Base-by-base conservation (phyloP, 768 basidiomycete species). In the Kwoniella europaea region DNA sequence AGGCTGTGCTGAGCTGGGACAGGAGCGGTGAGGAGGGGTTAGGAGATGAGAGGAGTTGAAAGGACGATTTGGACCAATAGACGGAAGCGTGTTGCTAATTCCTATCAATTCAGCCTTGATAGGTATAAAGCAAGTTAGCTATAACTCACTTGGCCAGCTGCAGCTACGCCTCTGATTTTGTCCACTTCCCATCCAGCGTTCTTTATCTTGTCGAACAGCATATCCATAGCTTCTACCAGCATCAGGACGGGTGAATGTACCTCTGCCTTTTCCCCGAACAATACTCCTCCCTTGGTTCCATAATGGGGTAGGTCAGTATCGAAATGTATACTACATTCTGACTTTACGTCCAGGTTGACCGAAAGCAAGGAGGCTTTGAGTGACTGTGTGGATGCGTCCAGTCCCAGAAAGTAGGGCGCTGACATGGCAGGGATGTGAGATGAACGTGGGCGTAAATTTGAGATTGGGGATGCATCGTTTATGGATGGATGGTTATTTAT, bases 211-310 rank as follows among this genome's bases (percentile, higher is more conserved):
- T 89, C 86, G 82, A 91, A 87, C 71, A 94, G 84, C 57, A 92
- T 83, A 83, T 96, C 93, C 74, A 94, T 85, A 15, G 92, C 92
- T 73, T 92, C 90, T n/a, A 94, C 84, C 88, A 91, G 91, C 90
- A 93, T 91, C 67, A 86, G 86, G 24, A 93, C 90, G 3, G 93
- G 93, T 2, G 90, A 91, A 10, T 89, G 90, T 54, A 93, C 91
- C 79, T 91, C 90, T 54, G 91, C 91, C 65, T 90, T 88, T 12
- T 66, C 69, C 4, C 75, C 75, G 46, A 76, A 69, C 24, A 79
- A 72, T 5, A 84, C 84, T 10, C 84, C 84, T 15, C 76, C 76
- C 27, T 74, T 75, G 7, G 84, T 84, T 1, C 75, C 68, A 58
- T 73, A 79, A 3, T 88, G 84, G 0, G 92, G 88, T 18, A 96